phyloP scores from a whole-genome alignment of 352 stramenopile genomes.

The Pythium sukuiense region DNA sequence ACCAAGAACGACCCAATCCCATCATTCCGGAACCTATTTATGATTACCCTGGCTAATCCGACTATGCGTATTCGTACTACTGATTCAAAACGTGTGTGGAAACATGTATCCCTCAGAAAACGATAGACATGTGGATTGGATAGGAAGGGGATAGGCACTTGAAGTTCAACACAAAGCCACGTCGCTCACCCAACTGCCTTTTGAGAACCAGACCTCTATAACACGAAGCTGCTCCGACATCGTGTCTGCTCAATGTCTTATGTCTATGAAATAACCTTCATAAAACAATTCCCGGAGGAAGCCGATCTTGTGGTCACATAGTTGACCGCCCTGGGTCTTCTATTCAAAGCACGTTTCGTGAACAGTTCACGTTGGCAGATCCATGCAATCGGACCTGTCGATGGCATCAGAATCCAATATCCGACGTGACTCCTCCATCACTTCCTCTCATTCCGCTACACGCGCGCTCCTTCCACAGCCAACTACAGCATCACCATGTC shows the following conservation, averaged over 20 bases:
- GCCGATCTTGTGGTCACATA: neutral
- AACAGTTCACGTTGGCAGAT: conserved; percentile 22
- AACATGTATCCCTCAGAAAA: neutral
- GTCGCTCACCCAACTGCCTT: conserved; percentile 1
- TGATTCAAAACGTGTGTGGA: neutral
- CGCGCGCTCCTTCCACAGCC: neutral
- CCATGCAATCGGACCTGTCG: conserved; percentile 14
- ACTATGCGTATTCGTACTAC: neutral
- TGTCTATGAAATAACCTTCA: neutral
- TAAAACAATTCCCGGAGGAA: conserved; percentile 3
- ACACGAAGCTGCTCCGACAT: neutral
- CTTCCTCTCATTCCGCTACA: neutral
- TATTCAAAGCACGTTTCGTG: conserved; percentile 19
- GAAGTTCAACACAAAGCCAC: conserved; percentile 23
- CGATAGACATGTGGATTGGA: neutral
- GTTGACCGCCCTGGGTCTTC: neutral
- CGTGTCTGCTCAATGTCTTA: too few species aligned
- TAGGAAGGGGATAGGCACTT: conserved; percentile 3
- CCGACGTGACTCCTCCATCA: neutral
- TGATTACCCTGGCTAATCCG: too few species aligned
- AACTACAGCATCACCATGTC: neutral
- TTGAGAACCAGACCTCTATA: neutral
- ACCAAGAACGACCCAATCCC: neutral
- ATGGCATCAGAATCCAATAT: conserved; percentile 1
- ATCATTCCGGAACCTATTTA: neutral